Evolutionary conservation across 2,329 filamentous ascomycete genomes (phyloP).

Genomic region (Pseudogymnoascus sp.): DNA sequence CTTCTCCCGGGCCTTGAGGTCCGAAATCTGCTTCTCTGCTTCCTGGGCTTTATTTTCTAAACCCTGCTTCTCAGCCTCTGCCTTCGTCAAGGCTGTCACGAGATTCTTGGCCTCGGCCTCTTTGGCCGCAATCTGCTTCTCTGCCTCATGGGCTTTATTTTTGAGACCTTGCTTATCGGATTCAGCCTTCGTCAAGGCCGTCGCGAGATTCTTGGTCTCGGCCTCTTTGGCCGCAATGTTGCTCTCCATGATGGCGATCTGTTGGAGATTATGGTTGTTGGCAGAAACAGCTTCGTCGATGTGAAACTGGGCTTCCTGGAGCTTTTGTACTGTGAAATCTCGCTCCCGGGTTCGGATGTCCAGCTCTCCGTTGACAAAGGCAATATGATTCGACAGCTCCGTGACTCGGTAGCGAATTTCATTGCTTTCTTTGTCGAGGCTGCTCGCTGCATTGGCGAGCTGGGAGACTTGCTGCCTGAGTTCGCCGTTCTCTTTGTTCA

Average conservation of each 20-base stretch:
- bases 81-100: neutral
- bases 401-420: neutral
- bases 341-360: conserved; percentile 1
- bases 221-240: neutral
- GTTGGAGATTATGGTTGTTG: neutral
- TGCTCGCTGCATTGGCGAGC: neutral
- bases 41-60: neutral
- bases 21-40: neutral
- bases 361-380: conserved; percentile 2
- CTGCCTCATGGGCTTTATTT: neutral
- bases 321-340: conserved; percentile 3
- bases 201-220: neutral
- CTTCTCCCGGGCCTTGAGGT: neutral
- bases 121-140: neutral
- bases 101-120: neutral
- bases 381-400: neutral
- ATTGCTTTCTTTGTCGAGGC: neutral
- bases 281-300: neutral
- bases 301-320: neutral
- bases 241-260: neutral
- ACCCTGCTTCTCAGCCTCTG: neutral
- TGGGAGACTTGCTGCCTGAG: neutral
- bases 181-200: neutral
- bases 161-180: neutral
- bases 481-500: neutral